phyloP scores from a whole-genome alignment of 306 rosid species.

The Sphenostylis stenocarpa region DNA sequence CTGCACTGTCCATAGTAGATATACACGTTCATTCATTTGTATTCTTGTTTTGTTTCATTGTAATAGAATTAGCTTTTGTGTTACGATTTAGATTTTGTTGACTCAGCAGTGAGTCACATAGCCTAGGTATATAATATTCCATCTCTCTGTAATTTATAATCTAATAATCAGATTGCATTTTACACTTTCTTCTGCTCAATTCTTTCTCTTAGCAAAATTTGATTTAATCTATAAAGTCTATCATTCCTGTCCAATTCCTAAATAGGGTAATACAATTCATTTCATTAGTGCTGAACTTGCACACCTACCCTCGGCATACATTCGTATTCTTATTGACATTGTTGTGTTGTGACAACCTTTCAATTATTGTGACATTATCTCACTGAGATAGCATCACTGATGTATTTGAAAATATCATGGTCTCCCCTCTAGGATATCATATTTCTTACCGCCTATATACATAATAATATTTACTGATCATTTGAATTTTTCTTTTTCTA shows the following conservation, averaged over 20 bases:
- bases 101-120: background rate
- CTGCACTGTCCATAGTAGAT: background rate
- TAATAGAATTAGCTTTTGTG: background rate
- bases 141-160: background rate
- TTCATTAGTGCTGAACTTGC: background rate
- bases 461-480: background rate
- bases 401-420: constrained; percentile 1
- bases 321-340: constrained; percentile 22
- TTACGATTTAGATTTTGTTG: background rate
- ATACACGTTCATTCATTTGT: background rate
- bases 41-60: background rate
- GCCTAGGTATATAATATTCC: background rate
- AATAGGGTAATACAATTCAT: background rate
- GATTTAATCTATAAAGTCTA: background rate
- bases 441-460: background rate
- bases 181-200: background rate
- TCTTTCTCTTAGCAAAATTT: background rate
- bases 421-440: background rate
- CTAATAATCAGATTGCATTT: background rate
- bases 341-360: constrained; percentile 13
- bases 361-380: too few relatives aligned
- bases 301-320: background rate
- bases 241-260: constrained; percentile 14
- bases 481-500: background rate
- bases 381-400: constrained; percentile 3